Base-by-base conservation (phyloP, 768 basidiomycete genomes). In the Podaxis rugospora region DNA sequence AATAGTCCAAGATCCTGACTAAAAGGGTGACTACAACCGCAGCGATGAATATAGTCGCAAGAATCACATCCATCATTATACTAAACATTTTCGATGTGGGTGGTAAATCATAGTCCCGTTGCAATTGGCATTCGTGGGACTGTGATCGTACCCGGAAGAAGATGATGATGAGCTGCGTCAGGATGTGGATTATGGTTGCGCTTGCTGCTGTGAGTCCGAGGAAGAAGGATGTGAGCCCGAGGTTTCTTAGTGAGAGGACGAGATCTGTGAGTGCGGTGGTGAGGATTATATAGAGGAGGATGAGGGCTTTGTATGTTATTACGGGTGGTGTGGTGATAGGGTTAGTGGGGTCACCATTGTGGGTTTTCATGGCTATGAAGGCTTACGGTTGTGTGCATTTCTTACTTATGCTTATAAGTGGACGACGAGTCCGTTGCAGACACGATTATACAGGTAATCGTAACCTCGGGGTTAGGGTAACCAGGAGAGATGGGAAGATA, bases 191-290 rank as follows among this genome's bases (percentile, higher is more conserved):
- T n/a, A 58, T 49, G 3, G 57, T 58, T 13, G 47, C 35, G 21
- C 46, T 16, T 7, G 47, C 14, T 5, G 57, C 57, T 49, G 36
- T 14, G 5, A 58, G 47, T 37, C 57, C 47, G 18, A 58, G 21
- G 13, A 58, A 40, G 35, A 58, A 50, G n/a, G 57, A 58, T 27
- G 57, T 49, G 2, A 58, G 21, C 14, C 57, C 57, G 32, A 51
- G 16, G n/a, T 58, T 50, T 18, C 28, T 6, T 35, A 58, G 36
- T n/a, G 49, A 49, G 21, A 58, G 46, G 3, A 47, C 27, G 13
- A 58, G n/a, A 18, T 58, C 57, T 5, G 36, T 16, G 18, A 50
- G 9, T 2, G 57, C 18, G 23, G 27, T 25, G 13, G 46, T 7
- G 35, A 58, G 37, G 36, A 50, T 58, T 7, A 25, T 3, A 4